Percentiles rank a stretch among this genome's conserved stretches.
phyloP scores from a whole-genome alignment of 768 basidiomycete genomes.

The Paxillus rubicundulus region DNA sequence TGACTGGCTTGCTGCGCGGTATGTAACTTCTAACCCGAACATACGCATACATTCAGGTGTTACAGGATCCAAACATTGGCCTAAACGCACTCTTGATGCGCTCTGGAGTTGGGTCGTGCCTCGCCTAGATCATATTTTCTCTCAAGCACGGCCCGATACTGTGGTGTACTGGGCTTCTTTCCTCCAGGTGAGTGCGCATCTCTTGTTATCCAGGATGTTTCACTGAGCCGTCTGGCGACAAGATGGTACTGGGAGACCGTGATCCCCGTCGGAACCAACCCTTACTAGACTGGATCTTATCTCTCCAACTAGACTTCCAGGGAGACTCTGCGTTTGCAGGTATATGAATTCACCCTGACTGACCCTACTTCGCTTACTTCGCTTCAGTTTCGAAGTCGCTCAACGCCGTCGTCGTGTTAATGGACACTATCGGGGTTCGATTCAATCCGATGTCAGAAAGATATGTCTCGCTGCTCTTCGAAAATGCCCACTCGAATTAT shows the following conservation, averaged over 20 bases:
- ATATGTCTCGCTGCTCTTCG: constrained; percentile 68
- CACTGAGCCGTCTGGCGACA: constrained; percentile 7
- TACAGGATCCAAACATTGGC: constrained; percentile 85
- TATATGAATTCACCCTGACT: constrained; percentile 34
- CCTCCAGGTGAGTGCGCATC: constrained; percentile 36
- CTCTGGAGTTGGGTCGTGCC: constrained; percentile 74
- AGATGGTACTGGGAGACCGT: constrained; percentile 59
- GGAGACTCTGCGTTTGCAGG: constrained; percentile 87
- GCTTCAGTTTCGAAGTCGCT: constrained; percentile 73
- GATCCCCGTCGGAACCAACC: constrained; percentile 78
- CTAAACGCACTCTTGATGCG: constrained; percentile 43
- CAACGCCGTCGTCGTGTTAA: constrained; percentile 60
- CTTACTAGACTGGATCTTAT: constrained; percentile 73
- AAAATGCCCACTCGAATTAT: constrained; percentile 77
- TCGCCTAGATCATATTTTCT: constrained; percentile 61
- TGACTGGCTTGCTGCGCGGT: constrained; percentile 77
- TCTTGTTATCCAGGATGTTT: not conserved
- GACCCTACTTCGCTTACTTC: constrained; percentile 6
- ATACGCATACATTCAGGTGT: constrained; percentile 5
- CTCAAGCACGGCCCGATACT: constrained; percentile 84
- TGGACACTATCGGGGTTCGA: constrained; percentile 62
- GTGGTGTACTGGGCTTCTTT: constrained; percentile 70
- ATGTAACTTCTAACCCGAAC: constrained; percentile 12
- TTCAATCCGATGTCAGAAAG: constrained; percentile 66
- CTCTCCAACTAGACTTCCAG: constrained; percentile 76